phyloP scores from a whole-genome alignment of 2,329 filamentous ascomycete species.

The Neonectria punicea region DNA sequence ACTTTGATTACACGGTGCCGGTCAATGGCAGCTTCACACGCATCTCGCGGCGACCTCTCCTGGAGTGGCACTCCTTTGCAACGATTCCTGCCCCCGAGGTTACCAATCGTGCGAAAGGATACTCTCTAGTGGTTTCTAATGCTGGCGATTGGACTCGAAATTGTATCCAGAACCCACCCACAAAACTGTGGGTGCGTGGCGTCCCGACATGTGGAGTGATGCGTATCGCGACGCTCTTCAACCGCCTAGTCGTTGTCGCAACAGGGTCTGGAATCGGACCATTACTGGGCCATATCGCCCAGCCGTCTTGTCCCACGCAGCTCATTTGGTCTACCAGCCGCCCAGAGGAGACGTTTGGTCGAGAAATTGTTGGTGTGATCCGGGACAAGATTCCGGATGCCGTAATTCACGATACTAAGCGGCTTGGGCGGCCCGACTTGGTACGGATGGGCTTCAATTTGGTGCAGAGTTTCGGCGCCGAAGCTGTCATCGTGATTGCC shows the following conservation, averaged over 20 bases:
- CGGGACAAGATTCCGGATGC: constrained; percentile 67
- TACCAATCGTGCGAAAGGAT: constrained; percentile 54
- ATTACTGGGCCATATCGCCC: constrained; percentile 68
- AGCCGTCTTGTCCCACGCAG: constrained; percentile 60
- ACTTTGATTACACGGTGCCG: constrained; percentile 72
- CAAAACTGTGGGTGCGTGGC: constrained; percentile 74
- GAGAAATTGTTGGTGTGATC: constrained; percentile 66
- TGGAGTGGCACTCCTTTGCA: constrained; percentile 82
- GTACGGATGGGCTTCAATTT: constrained; percentile 63
- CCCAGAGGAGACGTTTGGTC: constrained; percentile 71
- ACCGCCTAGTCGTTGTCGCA: constrained; percentile 71
- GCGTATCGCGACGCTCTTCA: constrained; percentile 73
- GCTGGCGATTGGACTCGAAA: constrained; percentile 79
- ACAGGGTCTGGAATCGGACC: constrained; percentile 81
- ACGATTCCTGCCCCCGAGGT: constrained; percentile 70
- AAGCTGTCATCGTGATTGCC: constrained; percentile 79
- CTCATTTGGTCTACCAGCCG: constrained; percentile 76
- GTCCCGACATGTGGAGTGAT: constrained; percentile 74
- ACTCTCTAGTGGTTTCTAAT: constrained; percentile 76
- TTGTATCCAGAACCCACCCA: constrained; percentile 70
- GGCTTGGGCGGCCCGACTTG: constrained; percentile 68
- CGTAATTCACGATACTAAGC: constrained; percentile 73
- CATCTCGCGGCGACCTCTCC: constrained; percentile 70
- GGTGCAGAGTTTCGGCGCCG: constrained; percentile 64
- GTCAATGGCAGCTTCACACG: constrained; percentile 60